A percentile compares a stretch with the other conserved stretches of the same genome.
phyloP scores from a whole-genome alignment of 1,284 basidiomycete genomes.

The Boletus smithii region DNA sequence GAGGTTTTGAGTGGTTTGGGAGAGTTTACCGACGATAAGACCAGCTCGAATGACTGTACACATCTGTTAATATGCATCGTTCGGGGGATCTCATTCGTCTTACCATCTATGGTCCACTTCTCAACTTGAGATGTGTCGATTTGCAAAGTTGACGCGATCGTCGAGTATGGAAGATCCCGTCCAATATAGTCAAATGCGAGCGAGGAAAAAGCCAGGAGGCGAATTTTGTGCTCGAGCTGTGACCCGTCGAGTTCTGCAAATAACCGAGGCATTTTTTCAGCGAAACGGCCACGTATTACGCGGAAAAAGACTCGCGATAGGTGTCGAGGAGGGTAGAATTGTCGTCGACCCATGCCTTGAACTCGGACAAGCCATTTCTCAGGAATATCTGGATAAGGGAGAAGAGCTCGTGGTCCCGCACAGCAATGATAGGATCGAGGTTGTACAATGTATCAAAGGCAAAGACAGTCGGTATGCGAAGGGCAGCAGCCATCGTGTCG shows the following conservation, averaged over 20 bases:
- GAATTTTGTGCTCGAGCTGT: constrained; percentile 77
- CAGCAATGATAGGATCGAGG: constrained; percentile 67
- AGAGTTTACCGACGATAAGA: constrained; percentile 81
- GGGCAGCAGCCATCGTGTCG: constrained; percentile 62
- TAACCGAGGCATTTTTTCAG: background rate
- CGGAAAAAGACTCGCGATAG: constrained; percentile 49
- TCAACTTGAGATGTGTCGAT: constrained; percentile 75
- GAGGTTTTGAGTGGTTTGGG: constrained; percentile 76
- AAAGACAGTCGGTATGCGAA: constrained; percentile 69
- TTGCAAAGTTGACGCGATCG: constrained; percentile 67
- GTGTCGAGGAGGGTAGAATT: constrained; percentile 54
- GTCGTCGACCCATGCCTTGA: constrained; percentile 57
- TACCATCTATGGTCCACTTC: constrained; percentile 90
- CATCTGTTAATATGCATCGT: background rate
- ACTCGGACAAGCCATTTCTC: constrained; percentile 62
- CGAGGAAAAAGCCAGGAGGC: constrained; percentile 76
- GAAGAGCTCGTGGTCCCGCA: constrained; percentile 66
- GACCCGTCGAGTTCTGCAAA: constrained; percentile 48
- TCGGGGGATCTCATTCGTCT: background rate
- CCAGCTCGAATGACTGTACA: constrained; percentile 79
- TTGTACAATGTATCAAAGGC: constrained; percentile 83
- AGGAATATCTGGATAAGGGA: constrained; percentile 72
- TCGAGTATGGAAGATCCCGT: constrained; percentile 71
- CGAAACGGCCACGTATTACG: background rate
- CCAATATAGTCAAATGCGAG: constrained; percentile 77